A percentile compares a stretch with the other conserved stretches of the same genome.
These are phyloP conservation scores for Dalbergia oliveri DNA, from an alignment of 306 rosid genomes.

Conservation along the genomic window DNA sequence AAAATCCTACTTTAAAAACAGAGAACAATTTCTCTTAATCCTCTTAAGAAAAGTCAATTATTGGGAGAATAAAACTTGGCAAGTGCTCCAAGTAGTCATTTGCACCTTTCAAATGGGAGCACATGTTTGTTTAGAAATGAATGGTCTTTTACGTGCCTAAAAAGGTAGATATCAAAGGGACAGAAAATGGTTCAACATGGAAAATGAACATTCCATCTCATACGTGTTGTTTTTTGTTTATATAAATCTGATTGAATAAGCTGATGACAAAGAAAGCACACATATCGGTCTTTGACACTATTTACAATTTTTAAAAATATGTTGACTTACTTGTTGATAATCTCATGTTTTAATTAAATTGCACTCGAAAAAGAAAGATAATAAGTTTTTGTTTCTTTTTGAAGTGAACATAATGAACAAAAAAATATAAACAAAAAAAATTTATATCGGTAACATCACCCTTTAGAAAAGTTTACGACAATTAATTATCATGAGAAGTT, in stretches of 20 bases:
- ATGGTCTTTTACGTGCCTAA: conserved; percentile 8
- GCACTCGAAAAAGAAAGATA: background rate
- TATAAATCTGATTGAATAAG: background rate
- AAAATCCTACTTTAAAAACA: background rate
- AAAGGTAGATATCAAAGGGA: background rate
- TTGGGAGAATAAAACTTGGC: background rate
- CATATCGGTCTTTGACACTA: background rate
- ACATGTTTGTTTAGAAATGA: background rate
- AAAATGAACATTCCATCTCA: background rate
- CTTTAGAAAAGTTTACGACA: no score
- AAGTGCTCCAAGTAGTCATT: background rate
- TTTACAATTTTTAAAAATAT: background rate
- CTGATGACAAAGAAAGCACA: background rate
- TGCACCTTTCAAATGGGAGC: conserved; percentile 7
- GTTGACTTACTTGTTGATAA: conserved; percentile 14
- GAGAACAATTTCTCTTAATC: background rate
- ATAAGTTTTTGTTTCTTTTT: background rate
- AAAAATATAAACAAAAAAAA: no score
- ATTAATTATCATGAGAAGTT: no score
- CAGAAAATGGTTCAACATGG: background rate
- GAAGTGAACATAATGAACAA: no score
- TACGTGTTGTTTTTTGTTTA: background rate
- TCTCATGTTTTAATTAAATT: conserved; percentile 11
- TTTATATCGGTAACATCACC: no score
- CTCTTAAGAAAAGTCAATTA: conserved; percentile 25